Percentiles rank a stretch among this genome's conserved stretches.
Evolutionary conservation across 192 early-diverging fungal species (phyloP).

Genomic region (Physocladia obscura): DNA sequence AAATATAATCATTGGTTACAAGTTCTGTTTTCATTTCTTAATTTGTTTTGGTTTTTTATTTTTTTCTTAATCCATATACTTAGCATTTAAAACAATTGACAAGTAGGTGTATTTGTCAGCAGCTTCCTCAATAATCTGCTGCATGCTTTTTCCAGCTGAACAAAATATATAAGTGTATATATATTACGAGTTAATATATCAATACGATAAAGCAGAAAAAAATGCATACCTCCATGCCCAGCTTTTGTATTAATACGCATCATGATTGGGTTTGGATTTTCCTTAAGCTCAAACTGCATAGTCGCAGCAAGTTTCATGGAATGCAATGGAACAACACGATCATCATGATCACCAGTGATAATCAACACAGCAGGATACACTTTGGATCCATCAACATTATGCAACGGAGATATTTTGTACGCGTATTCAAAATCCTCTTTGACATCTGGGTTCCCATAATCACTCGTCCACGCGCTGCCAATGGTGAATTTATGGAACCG

Average conservation of each 20-base stretch:
- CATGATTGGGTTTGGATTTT: conserved; percentile 58
- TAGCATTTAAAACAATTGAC: conserved; percentile 43
- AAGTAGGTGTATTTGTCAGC: conserved; percentile 68
- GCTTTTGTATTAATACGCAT: conserved; percentile 66
- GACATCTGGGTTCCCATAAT: conserved; percentile 67
- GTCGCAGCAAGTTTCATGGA: conserved; percentile 66
- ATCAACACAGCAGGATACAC: conserved; percentile 64
- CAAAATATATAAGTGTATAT: not conserved
- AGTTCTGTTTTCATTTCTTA: too few species aligned
- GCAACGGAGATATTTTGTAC: conserved; percentile 57
- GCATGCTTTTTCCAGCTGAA: conserved; percentile 60
- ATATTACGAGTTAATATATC: not conserved
- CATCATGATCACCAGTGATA: conserved; percentile 69
- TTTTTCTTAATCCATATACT: conserved; percentile 40
- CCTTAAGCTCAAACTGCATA: conserved; percentile 55
- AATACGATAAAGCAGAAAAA: too few species aligned
- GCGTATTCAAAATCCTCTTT: conserved; percentile 63
- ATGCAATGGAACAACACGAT: conserved; percentile 67
- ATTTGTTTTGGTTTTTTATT: too few species aligned
- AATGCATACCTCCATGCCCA: conserved; percentile 56
- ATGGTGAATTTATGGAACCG: conserved; percentile 81
- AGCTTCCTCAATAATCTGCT: conserved; percentile 59
- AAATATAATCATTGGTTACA: too few species aligned
- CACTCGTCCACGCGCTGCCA: conserved; percentile 67
- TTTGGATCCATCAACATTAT: conserved; percentile 55